A percentile compares a stretch with the other conserved stretches of the same genome.
phyloP scores from a whole-genome alignment of 768 basidiomycete genomes.

The Russula sp. region DNA sequence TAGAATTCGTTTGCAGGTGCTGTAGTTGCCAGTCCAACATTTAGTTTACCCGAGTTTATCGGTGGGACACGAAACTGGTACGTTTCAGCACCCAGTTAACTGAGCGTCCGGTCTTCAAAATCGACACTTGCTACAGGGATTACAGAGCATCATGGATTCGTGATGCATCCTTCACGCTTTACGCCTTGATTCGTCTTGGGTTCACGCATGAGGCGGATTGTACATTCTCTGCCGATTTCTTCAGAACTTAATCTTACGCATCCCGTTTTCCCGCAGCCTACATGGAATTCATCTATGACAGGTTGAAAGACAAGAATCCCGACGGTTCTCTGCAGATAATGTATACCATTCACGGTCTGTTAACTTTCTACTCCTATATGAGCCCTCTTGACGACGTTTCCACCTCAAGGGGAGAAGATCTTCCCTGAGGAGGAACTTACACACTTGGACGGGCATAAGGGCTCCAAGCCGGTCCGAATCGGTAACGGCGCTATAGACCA shows the following conservation, averaged over 20 bases:
- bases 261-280: conserved; percentile 46
- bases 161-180: conserved; percentile 94
- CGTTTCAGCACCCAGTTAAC: conserved; percentile 19
- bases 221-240: conserved; percentile 30
- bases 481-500: conserved; percentile 97
- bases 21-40: conserved; percentile 92
- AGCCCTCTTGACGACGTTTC: background rate
- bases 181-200: conserved; percentile 88
- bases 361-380: background rate
- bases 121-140: conserved; percentile 4
- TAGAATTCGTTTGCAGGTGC: conserved; percentile 50
- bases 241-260: conserved; percentile 5
- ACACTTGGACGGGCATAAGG: conserved; percentile 87
- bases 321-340: conserved; percentile 95
- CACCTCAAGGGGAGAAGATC: conserved; percentile 50
- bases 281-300: conserved; percentile 86
- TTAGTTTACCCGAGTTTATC: conserved; percentile 88
- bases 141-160: conserved; percentile 81
- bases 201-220: conserved; percentile 91
- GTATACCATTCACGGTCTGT: conserved; percentile 86
- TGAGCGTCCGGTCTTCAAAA: background rate
- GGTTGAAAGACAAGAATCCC: conserved; percentile 74
- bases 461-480: conserved; percentile 79
- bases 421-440: conserved; percentile 73
- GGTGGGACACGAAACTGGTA: conserved; percentile 88